phyloP scores from a whole-genome alignment of 208 protist species.

The Naegleria lovaniensis region DNA sequence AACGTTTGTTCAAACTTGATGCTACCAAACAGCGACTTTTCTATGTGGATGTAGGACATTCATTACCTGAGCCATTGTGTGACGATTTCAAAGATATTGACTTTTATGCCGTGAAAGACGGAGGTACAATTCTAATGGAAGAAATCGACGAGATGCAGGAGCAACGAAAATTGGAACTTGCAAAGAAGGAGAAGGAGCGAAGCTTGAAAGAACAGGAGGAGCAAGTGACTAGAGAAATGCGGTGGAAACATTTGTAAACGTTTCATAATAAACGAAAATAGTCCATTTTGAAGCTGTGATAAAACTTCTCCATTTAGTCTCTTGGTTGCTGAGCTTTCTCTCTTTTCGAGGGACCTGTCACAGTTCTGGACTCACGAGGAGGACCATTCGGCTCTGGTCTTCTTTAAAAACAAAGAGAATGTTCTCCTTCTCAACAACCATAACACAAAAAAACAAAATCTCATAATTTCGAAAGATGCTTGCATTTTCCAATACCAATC shows the following conservation, averaged over 20 bases:
- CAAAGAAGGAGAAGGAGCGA: background rate
- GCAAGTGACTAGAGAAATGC: background rate
- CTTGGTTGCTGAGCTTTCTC: no score
- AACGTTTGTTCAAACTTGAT: conserved; percentile 2
- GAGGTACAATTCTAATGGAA: background rate
- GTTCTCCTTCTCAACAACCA: no score
- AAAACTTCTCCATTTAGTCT: no score
- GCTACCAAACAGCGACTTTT: background rate
- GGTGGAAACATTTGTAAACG: background rate
- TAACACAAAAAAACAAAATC: no score
- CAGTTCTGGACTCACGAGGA: no score
- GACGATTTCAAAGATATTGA: conserved; percentile 8
- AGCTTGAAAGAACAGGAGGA: background rate
- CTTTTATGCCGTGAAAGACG: background rate
- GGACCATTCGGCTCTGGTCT: no score
- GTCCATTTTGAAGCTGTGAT: no score
- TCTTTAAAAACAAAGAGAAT: no score
- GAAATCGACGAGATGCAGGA: background rate
- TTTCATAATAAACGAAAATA: background rate
- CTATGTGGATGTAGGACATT: background rate
- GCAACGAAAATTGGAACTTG: background rate
- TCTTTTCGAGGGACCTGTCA: no score
- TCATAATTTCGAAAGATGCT: no score
- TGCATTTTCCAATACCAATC: no score
- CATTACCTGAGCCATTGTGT: background rate